Conservation (phyloP, 805 yeast genomes). For the Wickerhamiella australiensis region DNA sequence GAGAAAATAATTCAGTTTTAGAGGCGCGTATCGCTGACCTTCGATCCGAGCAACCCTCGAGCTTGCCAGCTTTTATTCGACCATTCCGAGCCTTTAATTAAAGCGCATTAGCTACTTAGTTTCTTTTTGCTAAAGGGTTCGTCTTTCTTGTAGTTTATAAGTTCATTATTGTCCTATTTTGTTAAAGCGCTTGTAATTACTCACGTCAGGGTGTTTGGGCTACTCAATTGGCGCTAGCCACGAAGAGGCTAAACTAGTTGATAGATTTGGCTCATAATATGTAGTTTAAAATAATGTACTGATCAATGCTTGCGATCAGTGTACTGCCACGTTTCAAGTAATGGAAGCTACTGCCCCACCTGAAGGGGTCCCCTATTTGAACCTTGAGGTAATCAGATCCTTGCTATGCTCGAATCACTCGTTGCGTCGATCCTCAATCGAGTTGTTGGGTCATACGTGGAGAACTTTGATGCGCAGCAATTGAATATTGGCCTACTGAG, state of each 20-base stretch:
- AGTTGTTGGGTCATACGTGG: slow-evolving; percentile 47
- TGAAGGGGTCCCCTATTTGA: too few species aligned
- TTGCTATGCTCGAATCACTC: slow-evolving; percentile 32
- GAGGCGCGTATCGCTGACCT: neutral
- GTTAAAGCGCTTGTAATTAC: too few species aligned
- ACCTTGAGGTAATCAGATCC: slow-evolving; percentile 2
- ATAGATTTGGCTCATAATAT: too few species aligned
- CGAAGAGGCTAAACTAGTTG: too few species aligned
- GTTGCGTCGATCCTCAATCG: slow-evolving; percentile 35
- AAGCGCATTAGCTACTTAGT: neutral
- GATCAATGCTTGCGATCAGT: too few species aligned
- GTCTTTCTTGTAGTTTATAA: neutral
- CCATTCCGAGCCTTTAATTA: neutral
- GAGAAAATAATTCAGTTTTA: neutral
- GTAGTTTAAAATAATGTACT: too few species aligned
- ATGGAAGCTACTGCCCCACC: neutral
- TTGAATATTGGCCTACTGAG: slow-evolving; percentile 94
- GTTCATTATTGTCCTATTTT: neutral
- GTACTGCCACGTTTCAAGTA: neutral
- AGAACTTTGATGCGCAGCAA: slow-evolving; percentile 91
- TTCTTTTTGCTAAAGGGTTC: neutral
- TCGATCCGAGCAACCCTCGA: neutral
- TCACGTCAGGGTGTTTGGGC: too few species aligned
- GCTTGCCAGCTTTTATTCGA: neutral
- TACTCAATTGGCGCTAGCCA: too few species aligned